Evolutionary conservation across 352 stramenopile species (phyloP).

Genomic region (Albugo laibachii): DNA sequence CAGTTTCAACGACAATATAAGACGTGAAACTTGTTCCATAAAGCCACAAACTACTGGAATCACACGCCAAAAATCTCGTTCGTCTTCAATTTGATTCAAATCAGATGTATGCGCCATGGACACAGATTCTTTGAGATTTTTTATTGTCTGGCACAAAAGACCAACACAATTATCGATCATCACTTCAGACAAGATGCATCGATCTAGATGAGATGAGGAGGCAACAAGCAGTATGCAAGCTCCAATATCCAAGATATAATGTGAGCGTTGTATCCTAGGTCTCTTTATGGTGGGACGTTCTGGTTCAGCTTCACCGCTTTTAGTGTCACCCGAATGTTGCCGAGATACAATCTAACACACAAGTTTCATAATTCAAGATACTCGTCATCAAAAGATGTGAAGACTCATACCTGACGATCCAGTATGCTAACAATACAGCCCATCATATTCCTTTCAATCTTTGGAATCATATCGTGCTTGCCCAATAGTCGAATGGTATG

Average conservation of each 20-base stretch:
- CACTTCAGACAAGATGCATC: conserved; percentile 58
- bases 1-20: conserved; percentile 49
- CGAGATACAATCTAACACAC: too few relatives aligned
- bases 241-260: conserved; percentile 32
- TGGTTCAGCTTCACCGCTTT: too few relatives aligned
- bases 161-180: conserved; percentile 60
- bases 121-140: conserved; percentile 11
- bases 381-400: too few relatives aligned
- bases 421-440: too few relatives aligned
- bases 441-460: too few relatives aligned
- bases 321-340: too few relatives aligned
- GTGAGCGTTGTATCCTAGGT: not conserved
- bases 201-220: conserved; percentile 40
- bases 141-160: conserved; percentile 22
- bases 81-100: not conserved
- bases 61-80: conserved; percentile 7
- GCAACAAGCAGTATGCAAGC: conserved; percentile 62
- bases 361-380: too few relatives aligned
- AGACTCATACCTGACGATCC: too few relatives aligned
- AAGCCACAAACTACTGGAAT: conserved; percentile 47
- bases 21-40: conserved; percentile 36
- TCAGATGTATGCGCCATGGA: conserved; percentile 1
- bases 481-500: too few relatives aligned
- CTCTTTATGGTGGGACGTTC: too few relatives aligned
- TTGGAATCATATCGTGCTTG: too few relatives aligned